A percentile compares a stretch with the other conserved stretches of the same genome.
Conservation (phyloP, 2,329 filamentous ascomycete genomes). For the Tolypocladium endophyticum region DNA sequence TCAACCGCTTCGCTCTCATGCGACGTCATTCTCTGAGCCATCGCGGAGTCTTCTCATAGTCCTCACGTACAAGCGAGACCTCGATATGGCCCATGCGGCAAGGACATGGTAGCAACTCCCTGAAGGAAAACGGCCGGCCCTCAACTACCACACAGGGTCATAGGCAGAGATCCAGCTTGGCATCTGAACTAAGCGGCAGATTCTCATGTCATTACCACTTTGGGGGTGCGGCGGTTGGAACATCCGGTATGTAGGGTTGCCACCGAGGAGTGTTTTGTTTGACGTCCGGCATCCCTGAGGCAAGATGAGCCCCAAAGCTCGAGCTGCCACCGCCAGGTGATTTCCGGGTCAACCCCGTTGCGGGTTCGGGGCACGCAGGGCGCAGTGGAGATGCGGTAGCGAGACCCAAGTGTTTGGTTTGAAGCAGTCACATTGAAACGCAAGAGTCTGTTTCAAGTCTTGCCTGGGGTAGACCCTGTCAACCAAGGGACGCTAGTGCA, state of each 20-base stretch:
- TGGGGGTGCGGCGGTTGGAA: background rate
- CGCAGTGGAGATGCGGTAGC: constrained; percentile 2
- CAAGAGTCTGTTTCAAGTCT: constrained; percentile 6
- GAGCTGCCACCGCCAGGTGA: background rate
- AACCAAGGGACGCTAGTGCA: background rate
- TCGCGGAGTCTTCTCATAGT: background rate
- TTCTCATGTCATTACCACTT: background rate
- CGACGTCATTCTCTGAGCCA: background rate
- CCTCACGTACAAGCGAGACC: background rate
- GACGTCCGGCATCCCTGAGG: background rate
- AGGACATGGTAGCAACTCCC: background rate
- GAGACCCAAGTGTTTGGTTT: constrained; percentile 18
- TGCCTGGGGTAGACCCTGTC: background rate
- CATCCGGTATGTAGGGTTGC: constrained; percentile 1
- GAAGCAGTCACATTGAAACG: constrained; percentile 19
- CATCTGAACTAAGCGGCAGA: constrained; percentile 12
- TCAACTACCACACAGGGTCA: background rate
- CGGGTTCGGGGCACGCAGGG: constrained; percentile 1
- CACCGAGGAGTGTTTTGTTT: background rate
- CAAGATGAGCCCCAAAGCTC: background rate
- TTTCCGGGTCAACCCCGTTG: background rate
- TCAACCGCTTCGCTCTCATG: background rate
- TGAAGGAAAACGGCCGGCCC: background rate
- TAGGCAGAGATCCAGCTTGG: constrained; percentile 8
- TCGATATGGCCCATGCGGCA: background rate